Base-by-base conservation (phyloP, 768 basidiomycete species). In the Lactarius tabidus region DNA sequence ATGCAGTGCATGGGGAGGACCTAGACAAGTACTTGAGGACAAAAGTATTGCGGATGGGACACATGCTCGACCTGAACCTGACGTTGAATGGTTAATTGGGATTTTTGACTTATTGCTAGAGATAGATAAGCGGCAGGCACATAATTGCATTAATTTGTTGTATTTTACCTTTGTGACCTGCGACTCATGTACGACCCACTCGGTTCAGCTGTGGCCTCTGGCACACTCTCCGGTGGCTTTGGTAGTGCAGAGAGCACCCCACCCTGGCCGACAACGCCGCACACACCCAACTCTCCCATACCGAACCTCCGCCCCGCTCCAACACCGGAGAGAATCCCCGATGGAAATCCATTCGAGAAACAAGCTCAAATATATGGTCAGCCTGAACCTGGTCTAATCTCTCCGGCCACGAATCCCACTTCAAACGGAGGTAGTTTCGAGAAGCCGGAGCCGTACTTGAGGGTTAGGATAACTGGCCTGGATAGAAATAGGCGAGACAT, bases 21-120 rank as follows among this genome's bases (percentile, higher is more conserved):
- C 75, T 99, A 71, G 94, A 98, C 72, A 93, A 90, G 77, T 99
- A 99, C 75, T 76, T 99, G 71, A 84, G 91, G 74, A 98, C 97
- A 43, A 99, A 99, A 75, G 87, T 98, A n/a, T 78, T 93, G 73
- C 83, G 90, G 66, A 99, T 99, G 97, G 97, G 97, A 15, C 97
- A 99, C 74, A 87, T 96, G 79, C 78, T 97, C 31, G 85, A 88
- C 36, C 72, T 89, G 60, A 59, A 73, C 26, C 2, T 15, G 36
- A 14, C 9, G 41, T 36, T 33, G n/a, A n/a, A n/a, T n/a, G n/a
- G n/a, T 12, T 55, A 33, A 35, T 35, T 55, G 29, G n/a, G 29
- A 29, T 28, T 17, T 53, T n/a, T 54, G 53, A 26, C 28, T 29
- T 59, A 53, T 56, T 35, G 18, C 33, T 55, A 45, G 59, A 31